phyloP scores from a whole-genome alignment of 768 basidiomycete species.

The Mycena rebaudengoi region DNA sequence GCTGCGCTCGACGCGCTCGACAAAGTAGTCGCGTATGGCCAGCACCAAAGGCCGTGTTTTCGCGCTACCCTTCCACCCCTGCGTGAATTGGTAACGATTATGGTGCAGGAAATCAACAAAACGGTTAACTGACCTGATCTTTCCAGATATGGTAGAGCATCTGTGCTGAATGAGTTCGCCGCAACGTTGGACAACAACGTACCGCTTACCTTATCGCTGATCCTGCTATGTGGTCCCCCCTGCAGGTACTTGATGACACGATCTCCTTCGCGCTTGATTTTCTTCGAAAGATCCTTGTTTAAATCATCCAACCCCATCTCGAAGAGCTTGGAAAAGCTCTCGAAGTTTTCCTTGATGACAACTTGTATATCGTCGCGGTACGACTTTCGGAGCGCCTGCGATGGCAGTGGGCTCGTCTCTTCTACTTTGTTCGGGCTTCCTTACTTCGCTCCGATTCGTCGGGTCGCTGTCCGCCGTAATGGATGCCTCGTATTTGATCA shows the following conservation, averaged over 20 bases:
- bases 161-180: constrained; percentile 6
- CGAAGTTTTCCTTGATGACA: background rate
- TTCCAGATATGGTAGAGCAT: constrained; percentile 31
- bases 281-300: constrained; percentile 28
- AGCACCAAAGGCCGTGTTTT: constrained; percentile 7
- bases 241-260: constrained; percentile 28
- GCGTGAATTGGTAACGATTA: background rate
- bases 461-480: background rate
- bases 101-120: too few species aligned
- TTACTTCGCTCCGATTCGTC: background rate
- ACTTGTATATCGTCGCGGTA: constrained; percentile 24
- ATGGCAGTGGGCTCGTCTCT: constrained; percentile 10
- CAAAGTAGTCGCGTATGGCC: constrained; percentile 14
- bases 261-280: constrained; percentile 19
- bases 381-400: constrained; percentile 22
- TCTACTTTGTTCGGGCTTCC: background rate
- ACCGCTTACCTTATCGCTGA: constrained; percentile 26
- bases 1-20: constrained; percentile 14
- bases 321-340: constrained; percentile 2
- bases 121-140: constrained; percentile 13
- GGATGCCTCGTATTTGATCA: constrained; percentile 7
- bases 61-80: constrained; percentile 19
- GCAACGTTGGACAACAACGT: background rate
- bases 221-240: constrained; percentile 31
- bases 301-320: constrained; percentile 28